Evolutionary conservation across 768 basidiomycete genomes (phyloP).

Genomic region (Termitomyces sp.): DNA sequence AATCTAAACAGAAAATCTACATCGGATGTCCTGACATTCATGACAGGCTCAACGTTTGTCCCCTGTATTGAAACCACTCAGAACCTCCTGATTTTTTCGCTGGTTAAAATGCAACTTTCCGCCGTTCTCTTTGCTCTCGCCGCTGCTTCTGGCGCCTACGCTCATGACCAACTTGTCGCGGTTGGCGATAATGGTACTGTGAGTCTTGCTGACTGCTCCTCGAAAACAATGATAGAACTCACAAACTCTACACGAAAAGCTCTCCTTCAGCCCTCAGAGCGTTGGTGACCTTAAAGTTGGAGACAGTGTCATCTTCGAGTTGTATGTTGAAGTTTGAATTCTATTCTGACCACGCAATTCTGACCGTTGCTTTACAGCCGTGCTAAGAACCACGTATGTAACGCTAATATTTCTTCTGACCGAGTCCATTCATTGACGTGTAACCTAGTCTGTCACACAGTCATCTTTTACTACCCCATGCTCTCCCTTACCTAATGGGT

Average conservation of each 20-base stretch:
- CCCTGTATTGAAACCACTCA: slow-evolving; percentile 6
- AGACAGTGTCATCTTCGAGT: slow-evolving; percentile 49
- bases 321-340: slow-evolving; percentile 26
- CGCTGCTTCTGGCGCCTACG: slow-evolving; percentile 32
- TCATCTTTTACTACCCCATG: slow-evolving; percentile 56
- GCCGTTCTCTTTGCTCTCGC: slow-evolving; percentile 35
- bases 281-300: slow-evolving; percentile 36
- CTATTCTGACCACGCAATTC: background rate
- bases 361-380: slow-evolving; percentile 19
- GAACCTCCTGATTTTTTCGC: background rate
- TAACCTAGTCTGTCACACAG: slow-evolving; percentile 47
- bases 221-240: background rate
- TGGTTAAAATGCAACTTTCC: slow-evolving; percentile 46
- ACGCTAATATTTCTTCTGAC: background rate
- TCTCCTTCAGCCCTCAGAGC: slow-evolving; percentile 31
- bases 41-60: slow-evolving; percentile 29
- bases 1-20: background rate
- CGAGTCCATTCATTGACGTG: background rate
- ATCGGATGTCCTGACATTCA: background rate
- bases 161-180: slow-evolving; percentile 27
- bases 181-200: slow-evolving; percentile 36
- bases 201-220: background rate
- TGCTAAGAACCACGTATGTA: slow-evolving; percentile 34
- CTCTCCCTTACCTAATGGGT: slow-evolving; percentile 28
- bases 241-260: slow-evolving; percentile 14